Base-by-base conservation (phyloP, 805 yeast species). In the Barnettozyma pratensis region DNA sequence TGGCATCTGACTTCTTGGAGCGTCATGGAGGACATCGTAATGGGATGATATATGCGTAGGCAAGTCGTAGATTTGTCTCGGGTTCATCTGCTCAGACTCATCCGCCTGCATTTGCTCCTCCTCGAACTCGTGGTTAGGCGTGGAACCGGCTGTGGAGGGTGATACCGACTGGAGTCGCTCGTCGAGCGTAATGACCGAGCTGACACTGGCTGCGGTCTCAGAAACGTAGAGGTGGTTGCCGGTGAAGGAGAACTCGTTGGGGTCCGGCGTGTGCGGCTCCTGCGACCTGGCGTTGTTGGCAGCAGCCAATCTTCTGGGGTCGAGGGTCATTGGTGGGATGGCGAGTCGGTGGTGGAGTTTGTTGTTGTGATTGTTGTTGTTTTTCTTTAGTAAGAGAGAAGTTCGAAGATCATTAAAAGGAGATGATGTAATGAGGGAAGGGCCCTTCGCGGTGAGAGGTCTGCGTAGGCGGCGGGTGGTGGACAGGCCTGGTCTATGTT, bases 11-110 rank as follows among this genome's bases (percentile, higher is more conserved):
- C 55, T 54, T 42, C 44, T 40, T 1, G 48, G 26, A 5, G 39
- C 14, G 12, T 47, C 48, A 26, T 37, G 12, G 7, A 48, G 35
- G 1, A 46, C 52, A 11, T 52, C 60, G 14, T 53, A 50, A 35
- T 59, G 61, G 37, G 54, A 48, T 12, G 61, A 58, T 9, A 60
- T 56, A 39, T 55, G 62, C 4, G 60, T 60, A 9, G 63, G 60
- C 10, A 60, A 44, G 26, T 54, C 52, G 44, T 56, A 57, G 1
- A 42, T 35, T 9, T 37, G 12, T 35, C 37, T 31, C 19, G 27
- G 29, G 7, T 30, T 25, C 19, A 37, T 8, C 11, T 31, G 34
- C 34, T 31, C 34, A 11, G 34, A 31, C 11, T 31, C 34, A 31
- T 31, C 34, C 11, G 34, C 34, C 11, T 31, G 34, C 11, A 31